Evolutionary conservation across 768 basidiomycete genomes (phyloP), one percentile per base, ranked within the genome.

Genomic region (Termitomyces sp.): DNA sequence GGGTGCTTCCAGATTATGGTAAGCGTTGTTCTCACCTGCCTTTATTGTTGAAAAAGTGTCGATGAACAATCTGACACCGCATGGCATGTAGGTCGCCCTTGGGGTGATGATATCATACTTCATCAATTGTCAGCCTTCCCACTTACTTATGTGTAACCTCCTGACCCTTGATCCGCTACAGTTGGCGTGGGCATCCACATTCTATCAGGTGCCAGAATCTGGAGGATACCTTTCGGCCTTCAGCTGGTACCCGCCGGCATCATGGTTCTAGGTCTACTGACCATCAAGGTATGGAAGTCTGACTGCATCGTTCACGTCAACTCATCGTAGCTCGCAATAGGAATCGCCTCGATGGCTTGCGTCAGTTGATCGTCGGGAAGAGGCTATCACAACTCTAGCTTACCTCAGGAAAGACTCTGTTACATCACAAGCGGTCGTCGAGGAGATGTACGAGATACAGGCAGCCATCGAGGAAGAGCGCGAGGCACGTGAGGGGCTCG

Each of bases 31-130:
- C 6, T 24, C 34, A 20, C 13, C 26, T 45, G 24, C 34, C 18
- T 20, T 52, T 5, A 5, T 6, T 24, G 8, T 6, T 26, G 1
- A 28, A 1, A 26, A 28, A 13, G 24, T 12, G 26, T 28, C 16
- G 12, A 26, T 12, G 36, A 39, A 12, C 37, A 20, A 7, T 48
- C 15, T 49, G 51, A 18, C 26, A 6, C 20, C 24, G 55, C 29
- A 42, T 29, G 18, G 16, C 5, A 12, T n/a, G 28, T 59, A 79
- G 77, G 75, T 90, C 28, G 89, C 90, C 18, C 74, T 84, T 52
- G 93, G 92, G 44, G 91, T 91, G 58, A 92, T 93, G 85, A 76
- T 94, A 56, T 89, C 87, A 0, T 92, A 91, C 70, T 92, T 90
- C 68, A 78, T 90, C 62, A 90, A 92, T 64, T 80, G 88, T 90